These are phyloP conservation scores for Myxozyma sirexii DNA, from an alignment of 805 yeast species.

Conservation along the genomic window DNA sequence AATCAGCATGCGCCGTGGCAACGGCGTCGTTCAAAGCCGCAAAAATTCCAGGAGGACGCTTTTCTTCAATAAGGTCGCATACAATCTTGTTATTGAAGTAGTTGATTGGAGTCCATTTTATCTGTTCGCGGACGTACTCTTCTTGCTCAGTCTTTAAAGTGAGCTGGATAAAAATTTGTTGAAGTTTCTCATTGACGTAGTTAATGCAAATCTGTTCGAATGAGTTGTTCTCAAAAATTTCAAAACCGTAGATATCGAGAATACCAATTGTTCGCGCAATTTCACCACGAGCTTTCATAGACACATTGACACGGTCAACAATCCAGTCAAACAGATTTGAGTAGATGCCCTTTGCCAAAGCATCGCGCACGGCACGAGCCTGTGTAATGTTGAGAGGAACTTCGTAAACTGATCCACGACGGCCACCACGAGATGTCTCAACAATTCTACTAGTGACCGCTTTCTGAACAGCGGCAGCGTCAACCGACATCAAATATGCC, in stretches of 20 bases:
- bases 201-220: slow-evolving; percentile 97
- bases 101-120: slow-evolving; percentile 96
- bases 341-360: slow-evolving; percentile 91
- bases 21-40: slow-evolving; percentile 96
- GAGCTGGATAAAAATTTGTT: slow-evolving; percentile 93
- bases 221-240: slow-evolving; percentile 91
- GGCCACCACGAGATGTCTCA: slow-evolving; percentile 87
- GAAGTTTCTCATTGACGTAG: slow-evolving; percentile 88
- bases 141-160: slow-evolving; percentile 97
- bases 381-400: slow-evolving; percentile 90
- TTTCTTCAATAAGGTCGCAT: slow-evolving; percentile 92
- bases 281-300: slow-evolving; percentile 59
- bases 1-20: slow-evolving; percentile 98
- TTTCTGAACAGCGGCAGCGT: slow-evolving; percentile 63
- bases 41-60: slow-evolving; percentile 94
- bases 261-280: slow-evolving; percentile 82
- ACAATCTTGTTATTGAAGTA: slow-evolving; percentile 95
- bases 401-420: slow-evolving; percentile 90
- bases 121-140: slow-evolving; percentile 92
- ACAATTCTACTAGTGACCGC: slow-evolving; percentile 78
- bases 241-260: slow-evolving; percentile 96
- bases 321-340: slow-evolving; percentile 95
- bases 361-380: slow-evolving; percentile 90
- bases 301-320: slow-evolving; percentile 83
- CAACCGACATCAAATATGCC: slow-evolving; percentile 85